Base-by-base conservation (phyloP, 1,284 basidiomycete genomes). In the Lentinula novae-zelandiae region DNA sequence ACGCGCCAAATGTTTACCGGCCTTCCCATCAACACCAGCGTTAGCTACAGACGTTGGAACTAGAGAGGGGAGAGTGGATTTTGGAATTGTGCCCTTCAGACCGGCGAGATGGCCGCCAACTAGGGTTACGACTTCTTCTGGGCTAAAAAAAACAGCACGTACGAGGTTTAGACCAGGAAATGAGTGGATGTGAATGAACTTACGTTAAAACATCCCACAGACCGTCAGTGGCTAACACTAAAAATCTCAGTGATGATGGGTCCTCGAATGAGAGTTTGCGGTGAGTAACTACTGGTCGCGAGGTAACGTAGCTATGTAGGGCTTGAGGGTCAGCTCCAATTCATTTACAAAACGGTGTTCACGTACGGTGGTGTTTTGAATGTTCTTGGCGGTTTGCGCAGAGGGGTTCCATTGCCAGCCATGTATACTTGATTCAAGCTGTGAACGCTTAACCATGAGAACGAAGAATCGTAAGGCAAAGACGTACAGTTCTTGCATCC, bases 111-210 rank as follows among this genome's bases (percentile, higher is more conserved):
- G 86, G 1, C 91, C 92, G 3, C 89, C 94, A 17, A 96, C 90
- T 22, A 99, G 86, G 15, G 90, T 83, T 54, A 97, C 95, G 6
- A 96, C 94, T 68, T 99, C 96, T 71, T 95, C 89, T n/a, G 95
- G 97, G 63, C 91, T 80, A 54, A 3, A 60, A 3, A 60, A 17
- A 46, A 40, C 15, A 27, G 27, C 27, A 27, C 27, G 27, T 27
- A 27, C 27, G 27, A 12, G 40, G 20, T 13, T 13, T 4, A 17
- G 36, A 51, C 13, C 38, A 31, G 27, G 22, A 1, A 36, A 12
- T 7, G 44, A 22, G 33, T 46, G n/a, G 58, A 9, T 38, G 36
- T 2, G 36, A 38, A 38, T 38, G 31, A 13, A 52, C 63, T 38
- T 66, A 79, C 78, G 75, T 90, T 60, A 99, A 82, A 66, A 92